These are phyloP conservation scores for Mimosa bimucronata DNA, from an alignment of 306 rosid species.

Conservation along the genomic window DNA sequence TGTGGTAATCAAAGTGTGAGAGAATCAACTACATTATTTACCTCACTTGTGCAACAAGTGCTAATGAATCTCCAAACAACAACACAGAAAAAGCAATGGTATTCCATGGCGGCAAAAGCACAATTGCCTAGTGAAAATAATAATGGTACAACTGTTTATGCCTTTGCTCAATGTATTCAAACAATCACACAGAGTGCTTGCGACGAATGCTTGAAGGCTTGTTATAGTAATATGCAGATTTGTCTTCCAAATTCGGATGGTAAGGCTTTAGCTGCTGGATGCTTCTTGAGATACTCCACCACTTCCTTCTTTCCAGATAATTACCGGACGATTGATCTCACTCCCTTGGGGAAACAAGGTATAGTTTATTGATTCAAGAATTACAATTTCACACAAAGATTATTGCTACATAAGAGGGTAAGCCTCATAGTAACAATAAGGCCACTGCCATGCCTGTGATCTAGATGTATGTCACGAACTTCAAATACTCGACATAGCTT, in stretches of 20 bases:
- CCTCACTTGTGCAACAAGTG: neutral
- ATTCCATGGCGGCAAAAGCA: neutral
- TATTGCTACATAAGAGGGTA: neutral
- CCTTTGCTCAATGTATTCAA: neutral
- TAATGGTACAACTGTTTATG: neutral
- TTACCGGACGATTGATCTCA: neutral
- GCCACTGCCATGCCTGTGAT: no score
- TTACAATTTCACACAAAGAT: neutral
- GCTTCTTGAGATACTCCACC: slow-evolving; percentile 16
- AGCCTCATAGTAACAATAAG: no score
- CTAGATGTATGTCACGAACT: no score
- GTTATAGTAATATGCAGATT: neutral
- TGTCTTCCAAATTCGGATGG: slow-evolving; percentile 3
- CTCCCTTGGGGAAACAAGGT: neutral
- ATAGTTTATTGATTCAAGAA: neutral
- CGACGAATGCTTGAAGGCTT: neutral
- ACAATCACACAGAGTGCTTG: neutral
- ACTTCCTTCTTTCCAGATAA: neutral
- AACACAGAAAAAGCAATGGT: neutral
- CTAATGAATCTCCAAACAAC: neutral
- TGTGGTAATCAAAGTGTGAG: neutral
- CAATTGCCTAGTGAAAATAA: neutral
- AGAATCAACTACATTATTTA: neutral
- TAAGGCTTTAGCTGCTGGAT: neutral
- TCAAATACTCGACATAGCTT: no score